These are phyloP conservation scores for Ceratocystis harringtonii DNA, from an alignment of 2,329 filamentous ascomycete species.

Conservation along the genomic window DNA sequence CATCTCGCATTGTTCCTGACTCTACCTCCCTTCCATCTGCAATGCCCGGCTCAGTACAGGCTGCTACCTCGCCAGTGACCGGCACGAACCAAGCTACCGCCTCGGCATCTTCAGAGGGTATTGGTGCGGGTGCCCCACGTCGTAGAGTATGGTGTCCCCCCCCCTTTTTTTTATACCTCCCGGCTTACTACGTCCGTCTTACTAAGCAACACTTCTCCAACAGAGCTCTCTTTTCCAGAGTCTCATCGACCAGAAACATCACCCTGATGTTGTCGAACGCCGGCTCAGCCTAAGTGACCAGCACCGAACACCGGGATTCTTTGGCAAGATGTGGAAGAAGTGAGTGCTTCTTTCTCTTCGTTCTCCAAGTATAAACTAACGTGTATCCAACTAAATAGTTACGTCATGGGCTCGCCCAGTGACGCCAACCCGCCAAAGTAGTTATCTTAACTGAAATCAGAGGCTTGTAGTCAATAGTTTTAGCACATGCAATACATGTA, in stretches of 20 bases:
- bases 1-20: neutral
- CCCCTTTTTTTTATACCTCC: neutral
- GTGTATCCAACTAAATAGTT: slow-evolving; percentile 10
- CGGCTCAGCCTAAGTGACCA: slow-evolving; percentile 43
- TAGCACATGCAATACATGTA: neutral
- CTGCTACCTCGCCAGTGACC: neutral
- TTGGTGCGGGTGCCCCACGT: neutral
- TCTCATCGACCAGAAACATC: slow-evolving; percentile 37
- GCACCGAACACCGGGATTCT: slow-evolving; percentile 32
- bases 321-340: slow-evolving; percentile 44
- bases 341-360: slow-evolving; percentile 22
- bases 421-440: slow-evolving; percentile 21
- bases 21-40: neutral
- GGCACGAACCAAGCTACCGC: neutral
- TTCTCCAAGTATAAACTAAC: neutral
- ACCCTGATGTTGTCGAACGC: slow-evolving; percentile 30
- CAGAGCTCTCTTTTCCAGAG: slow-evolving; percentile 29
- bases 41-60: neutral
- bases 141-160: neutral
- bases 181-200: neutral
- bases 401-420: slow-evolving; percentile 26
- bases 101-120: neutral
- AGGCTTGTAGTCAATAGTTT: neutral
- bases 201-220: neutral
- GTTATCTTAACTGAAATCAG: neutral